phyloP scores from a whole-genome alignment of 2,329 filamentous ascomycete species.

The Apiospora phragmitis region DNA sequence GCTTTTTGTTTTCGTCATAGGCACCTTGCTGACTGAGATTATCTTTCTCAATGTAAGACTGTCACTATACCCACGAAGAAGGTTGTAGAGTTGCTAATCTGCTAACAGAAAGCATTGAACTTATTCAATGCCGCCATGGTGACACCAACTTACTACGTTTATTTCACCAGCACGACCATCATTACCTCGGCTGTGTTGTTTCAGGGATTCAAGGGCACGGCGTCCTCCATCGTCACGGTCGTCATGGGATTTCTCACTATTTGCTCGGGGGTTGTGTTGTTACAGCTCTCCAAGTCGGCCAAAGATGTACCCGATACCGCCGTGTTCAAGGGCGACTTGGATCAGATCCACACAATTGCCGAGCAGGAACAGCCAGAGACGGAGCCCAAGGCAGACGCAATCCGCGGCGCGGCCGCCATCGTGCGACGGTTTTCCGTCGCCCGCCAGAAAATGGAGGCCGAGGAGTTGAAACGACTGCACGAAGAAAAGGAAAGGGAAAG shows the following conservation, averaged over 20 bases:
- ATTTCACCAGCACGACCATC: constrained; percentile 95
- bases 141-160: constrained; percentile 97
- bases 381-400: constrained; percentile 94
- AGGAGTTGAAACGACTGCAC: constrained; percentile 76
- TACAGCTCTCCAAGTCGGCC: constrained; percentile 96
- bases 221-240: constrained; percentile 79
- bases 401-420: constrained; percentile 86
- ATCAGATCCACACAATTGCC: constrained; percentile 93
- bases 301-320: constrained; percentile 95
- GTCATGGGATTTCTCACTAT: constrained; percentile 94
- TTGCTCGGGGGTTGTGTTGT: constrained; percentile 84
- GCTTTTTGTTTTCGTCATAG: constrained; percentile 83
- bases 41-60: constrained; percentile 87
- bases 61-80: background rate
- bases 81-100: background rate
- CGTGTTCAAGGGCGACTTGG: constrained; percentile 87
- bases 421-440: constrained; percentile 77
- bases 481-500: constrained; percentile 73
- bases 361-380: constrained; percentile 95
- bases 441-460: constrained; percentile 74
- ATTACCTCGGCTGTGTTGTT: constrained; percentile 92
- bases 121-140: constrained; percentile 96
- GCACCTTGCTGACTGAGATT: constrained; percentile 90
- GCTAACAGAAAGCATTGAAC: constrained; percentile 90
- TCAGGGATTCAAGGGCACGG: constrained; percentile 87